Evolutionary conservation across 1,139 yeast species (phyloP), one percentile per base, ranked within the genome.

Genomic region (Pichia cactophila): DNA sequence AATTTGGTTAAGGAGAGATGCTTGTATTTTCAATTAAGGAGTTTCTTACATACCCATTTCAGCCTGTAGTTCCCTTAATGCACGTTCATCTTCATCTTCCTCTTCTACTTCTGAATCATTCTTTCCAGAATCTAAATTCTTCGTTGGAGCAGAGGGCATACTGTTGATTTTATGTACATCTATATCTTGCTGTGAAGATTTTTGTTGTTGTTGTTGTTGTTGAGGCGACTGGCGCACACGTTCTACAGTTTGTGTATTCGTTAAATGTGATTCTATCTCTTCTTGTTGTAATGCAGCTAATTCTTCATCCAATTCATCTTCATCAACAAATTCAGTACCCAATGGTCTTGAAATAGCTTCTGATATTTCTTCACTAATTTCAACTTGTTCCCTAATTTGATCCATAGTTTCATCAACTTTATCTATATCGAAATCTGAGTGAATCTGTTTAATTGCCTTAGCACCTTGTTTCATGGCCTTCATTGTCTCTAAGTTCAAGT

Each of bases 391-490:
- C 61, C 97, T 80, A 55, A 94, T 88, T 58, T 90, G 96, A 66
- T 92, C 98, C 97, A 92, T 92, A n/a, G 97, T 90, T 61, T 84
- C 87, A 66, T 92, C 98, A 44, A 92, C 97, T 72, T 89, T 90
- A 68, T 92, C 98, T 51, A 92, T 89, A 67, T 90, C 86, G 74
- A 92, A 83, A 62, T 90, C 96, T 55, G 90, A 92, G 67, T 92
- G 97, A 62, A 92, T 92, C 62, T 86, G 87, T 68, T 90, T 89
- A 96, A 92, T 88, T 46, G 97, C 98, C 63, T 77, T 78, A 11
- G 98, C 95, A 56, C 97, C 97, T 68, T 89, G 95, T 69, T 90
- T 86, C 97, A 92, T 92, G 50, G 96, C 96, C 77, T 87, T 87
- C 96, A 94, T 86, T 38, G 98, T 92, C 72, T 94, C 98, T 69